phyloP scores from a whole-genome alignment of 1,284 basidiomycete species.

The Microbotryum intermedium region DNA sequence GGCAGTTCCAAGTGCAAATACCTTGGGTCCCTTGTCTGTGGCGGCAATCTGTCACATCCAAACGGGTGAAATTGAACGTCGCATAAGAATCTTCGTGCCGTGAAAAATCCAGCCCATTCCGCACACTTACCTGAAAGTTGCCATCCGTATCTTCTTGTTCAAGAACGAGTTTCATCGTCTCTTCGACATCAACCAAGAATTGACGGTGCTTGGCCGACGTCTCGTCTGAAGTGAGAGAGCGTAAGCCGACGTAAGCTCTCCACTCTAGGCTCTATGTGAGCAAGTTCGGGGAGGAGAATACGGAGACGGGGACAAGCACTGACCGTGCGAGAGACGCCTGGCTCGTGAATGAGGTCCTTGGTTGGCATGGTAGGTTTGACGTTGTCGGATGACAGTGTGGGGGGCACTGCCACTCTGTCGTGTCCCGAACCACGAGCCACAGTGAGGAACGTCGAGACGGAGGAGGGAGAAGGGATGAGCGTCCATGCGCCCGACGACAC shows the following conservation, averaged over 20 bases:
- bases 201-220: slow-evolving; percentile 50
- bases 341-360: background rate
- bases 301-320: background rate
- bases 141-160: slow-evolving; percentile 98
- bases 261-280: background rate
- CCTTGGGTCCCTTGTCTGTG: slow-evolving; percentile 92
- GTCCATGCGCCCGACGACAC: background rate
- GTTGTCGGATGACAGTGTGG: slow-evolving; percentile 16
- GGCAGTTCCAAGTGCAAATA: slow-evolving; percentile 89
- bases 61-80: background rate
- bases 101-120: background rate
- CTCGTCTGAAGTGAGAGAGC: slow-evolving; percentile 39
- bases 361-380: slow-evolving; percentile 15
- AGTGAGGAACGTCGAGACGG: background rate
- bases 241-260: background rate
- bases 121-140: slow-evolving; percentile 55
- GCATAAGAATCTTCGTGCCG: background rate
- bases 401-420: background rate
- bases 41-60: slow-evolving; percentile 73
- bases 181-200: slow-evolving; percentile 97
- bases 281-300: background rate
- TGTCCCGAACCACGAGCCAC: background rate
- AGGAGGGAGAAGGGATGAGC: background rate
- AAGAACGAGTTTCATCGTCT: slow-evolving; percentile 89
- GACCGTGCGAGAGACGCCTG: slow-evolving; percentile 28